Conservation (phyloP, 1,139 yeast species). For the Williopsis jadinii region DNA sequence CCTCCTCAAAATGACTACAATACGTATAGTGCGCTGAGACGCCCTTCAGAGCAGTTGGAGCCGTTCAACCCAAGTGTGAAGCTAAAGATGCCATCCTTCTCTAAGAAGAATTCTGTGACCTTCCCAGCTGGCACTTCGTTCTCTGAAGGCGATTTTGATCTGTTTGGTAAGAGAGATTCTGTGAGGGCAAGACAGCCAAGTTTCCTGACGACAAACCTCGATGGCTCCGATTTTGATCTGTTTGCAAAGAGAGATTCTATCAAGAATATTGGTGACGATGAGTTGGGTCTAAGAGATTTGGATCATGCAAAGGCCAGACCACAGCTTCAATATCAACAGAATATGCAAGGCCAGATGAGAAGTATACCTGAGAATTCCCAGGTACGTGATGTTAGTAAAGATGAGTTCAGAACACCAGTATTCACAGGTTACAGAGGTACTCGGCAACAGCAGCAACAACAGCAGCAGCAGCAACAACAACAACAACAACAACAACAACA, state of each 20-base stretch:
- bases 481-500: conserved; percentile 7
- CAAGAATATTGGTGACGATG: conserved; percentile 17
- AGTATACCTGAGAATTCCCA: conserved; percentile 2
- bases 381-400: conserved; percentile 5
- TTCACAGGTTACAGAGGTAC: not conserved
- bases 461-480: conserved; percentile 5
- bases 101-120: conserved; percentile 16
- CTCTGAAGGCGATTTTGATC: conserved; percentile 18
- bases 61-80: conserved; percentile 32
- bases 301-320: conserved; percentile 6
- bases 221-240: conserved; percentile 18
- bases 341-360: conserved; percentile 7
- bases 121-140: conserved; percentile 13
- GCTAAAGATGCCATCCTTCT: conserved; percentile 27
- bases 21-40: conserved; percentile 21
- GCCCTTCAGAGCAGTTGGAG: conserved; percentile 39
- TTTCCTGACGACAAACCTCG: conserved; percentile 14
- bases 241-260: conserved; percentile 22
- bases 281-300: conserved; percentile 8
- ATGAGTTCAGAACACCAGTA: not conserved
- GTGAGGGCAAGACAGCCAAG: conserved; percentile 21
- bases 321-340: conserved; percentile 19
- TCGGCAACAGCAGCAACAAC: not conserved
- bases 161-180: conserved; percentile 19
- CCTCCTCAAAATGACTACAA: conserved; percentile 12